Evolutionary conservation across 2,329 filamentous ascomycete species (phyloP), one percentile per base, ranked within the genome.

Genomic region (Cadophora luteo-olivacea): DNA sequence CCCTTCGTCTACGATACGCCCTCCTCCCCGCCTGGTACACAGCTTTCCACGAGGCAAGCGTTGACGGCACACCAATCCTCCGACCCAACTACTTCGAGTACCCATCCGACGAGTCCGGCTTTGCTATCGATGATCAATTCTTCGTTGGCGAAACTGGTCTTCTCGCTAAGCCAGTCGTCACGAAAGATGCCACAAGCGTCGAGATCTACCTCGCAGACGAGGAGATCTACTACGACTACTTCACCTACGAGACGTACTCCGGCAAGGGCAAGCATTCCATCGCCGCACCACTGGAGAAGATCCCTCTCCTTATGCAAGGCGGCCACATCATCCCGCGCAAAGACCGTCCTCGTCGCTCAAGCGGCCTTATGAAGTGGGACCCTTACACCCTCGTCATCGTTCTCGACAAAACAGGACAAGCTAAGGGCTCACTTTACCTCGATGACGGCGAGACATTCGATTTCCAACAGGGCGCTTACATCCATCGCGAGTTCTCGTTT

Each of bases 401-500:
- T 0, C 83, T 97, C 19, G 84, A 87, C 73, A 87, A 88, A 73
- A 84, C 87, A 38, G 89, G 91, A 64, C 87, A 90, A 75, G 93
- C 95, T 0, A 87, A 91, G 60, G 96, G 96, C 33, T 90, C 92
- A 61, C 83, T 99, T 8, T 99, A 99, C 77, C 84, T 93, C 36
- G 96, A 99, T 77, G 96, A 99, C 73, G 96, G 96, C 60, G 94
- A 98, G 80, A 92, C 91, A 0, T 99, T 94, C 74, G 93, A 97
- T 66, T 94, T 92, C 77, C 84, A 97, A 79, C 84, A 89, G 71
- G 95, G 94, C 12, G 93, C 93, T 70, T 97, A 92, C 80, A 94
- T 98, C 74, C 91, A 97, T 81, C 92, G 94, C 68, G 85, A 84
- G 69, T 97, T 99, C 81, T 83, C 82, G 29, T 91, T 94, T 69